Percentiles rank a stretch among this genome's conserved stretches.
phyloP scores from a whole-genome alignment of 768 basidiomycete genomes.

The Lentinula detonsa region DNA sequence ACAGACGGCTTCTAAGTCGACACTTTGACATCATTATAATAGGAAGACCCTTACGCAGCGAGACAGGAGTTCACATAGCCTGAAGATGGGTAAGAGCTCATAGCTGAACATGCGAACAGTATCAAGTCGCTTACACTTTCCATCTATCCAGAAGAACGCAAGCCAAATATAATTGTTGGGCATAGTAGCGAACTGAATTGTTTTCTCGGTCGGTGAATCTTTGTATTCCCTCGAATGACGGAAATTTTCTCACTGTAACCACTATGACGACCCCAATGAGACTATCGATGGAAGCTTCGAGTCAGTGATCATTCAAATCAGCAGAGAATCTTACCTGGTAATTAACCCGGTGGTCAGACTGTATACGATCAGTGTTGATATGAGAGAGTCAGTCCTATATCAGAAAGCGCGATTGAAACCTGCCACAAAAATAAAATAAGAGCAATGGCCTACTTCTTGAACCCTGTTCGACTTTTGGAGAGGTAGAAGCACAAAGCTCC shows the following conservation, averaged over 20 bases:
- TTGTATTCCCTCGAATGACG: neutral
- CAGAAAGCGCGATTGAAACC: neutral
- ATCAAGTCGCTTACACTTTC: slow-evolving; percentile 35
- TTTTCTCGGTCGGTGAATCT: neutral
- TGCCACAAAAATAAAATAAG: neutral
- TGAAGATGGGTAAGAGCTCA: slow-evolving; percentile 11
- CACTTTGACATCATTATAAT: neutral
- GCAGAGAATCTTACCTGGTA: slow-evolving; percentile 25
- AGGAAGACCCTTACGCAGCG: slow-evolving; percentile 35
- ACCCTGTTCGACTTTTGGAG: slow-evolving; percentile 41
- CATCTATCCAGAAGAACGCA: slow-evolving; percentile 45
- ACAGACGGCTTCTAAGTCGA: slow-evolving; percentile 2
- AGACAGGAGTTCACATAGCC: slow-evolving; percentile 48
- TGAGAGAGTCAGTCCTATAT: slow-evolving; percentile 36
- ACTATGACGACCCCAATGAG: slow-evolving; percentile 35
- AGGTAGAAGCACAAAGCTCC: slow-evolving; percentile 40
- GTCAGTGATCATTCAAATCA: neutral
- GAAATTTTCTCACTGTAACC: slow-evolving; percentile 25
- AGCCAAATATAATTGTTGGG: slow-evolving; percentile 42
- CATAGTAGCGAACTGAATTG: slow-evolving; percentile 34
- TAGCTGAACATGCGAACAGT: neutral
- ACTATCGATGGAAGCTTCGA: slow-evolving; percentile 15
- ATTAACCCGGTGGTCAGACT: slow-evolving; percentile 39
- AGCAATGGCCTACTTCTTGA: slow-evolving; percentile 11
- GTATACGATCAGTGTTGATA: slow-evolving; percentile 36